Base-by-base conservation (phyloP, 306 rosid species). In the Lotus japonicus region DNA sequence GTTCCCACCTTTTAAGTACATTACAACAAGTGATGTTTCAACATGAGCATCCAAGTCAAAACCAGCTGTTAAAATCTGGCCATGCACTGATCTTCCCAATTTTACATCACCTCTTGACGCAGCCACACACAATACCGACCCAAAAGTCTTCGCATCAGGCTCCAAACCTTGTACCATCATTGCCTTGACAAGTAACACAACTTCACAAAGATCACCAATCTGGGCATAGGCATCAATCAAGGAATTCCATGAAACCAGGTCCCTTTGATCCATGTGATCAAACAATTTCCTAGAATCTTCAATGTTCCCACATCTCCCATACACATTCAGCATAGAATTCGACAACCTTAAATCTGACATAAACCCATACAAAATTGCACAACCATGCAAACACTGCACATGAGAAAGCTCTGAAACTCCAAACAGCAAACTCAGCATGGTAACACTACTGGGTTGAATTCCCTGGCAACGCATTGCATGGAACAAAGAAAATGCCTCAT, bases 211-310 rank as follows among this genome's bases (percentile, higher is more conserved):
- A 78, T 80, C 61, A 63, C 85, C 96, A 66, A 71, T 76, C 66
- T 82, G 87, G 1, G 86, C 82, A 77, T 79, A 85, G 41, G 80
- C 45, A 0, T 91, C 76, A 38, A 87, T 71, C 83, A 85, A 73
- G 0, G 95, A 84, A 77, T 90, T 90, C 91, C 96, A 90, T 0
- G 95, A 82, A 78, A 85, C 84, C 9, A 72, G 0, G 71, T 90
- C 94, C 80, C 79, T 83, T 14, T 10, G 44, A 53, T 66, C 71
- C 88, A 85, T 82, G 76, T 8, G 66, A 48, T 87, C 85, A 77
- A 90, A 90, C 77, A 85, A 53, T 23, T 72, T 65, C 77, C 86
- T 80, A 56, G 84, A 84, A 77, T 90, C 85, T 41, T 63, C 80
- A 49, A 80, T 43, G 42, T 81, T 71, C 35, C 91, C 85, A 52